A percentile compares a stretch with the other conserved stretches of the same genome.
Conservation (phyloP, 2,329 filamentous ascomycete genomes). For the Aphanocladium album region DNA sequence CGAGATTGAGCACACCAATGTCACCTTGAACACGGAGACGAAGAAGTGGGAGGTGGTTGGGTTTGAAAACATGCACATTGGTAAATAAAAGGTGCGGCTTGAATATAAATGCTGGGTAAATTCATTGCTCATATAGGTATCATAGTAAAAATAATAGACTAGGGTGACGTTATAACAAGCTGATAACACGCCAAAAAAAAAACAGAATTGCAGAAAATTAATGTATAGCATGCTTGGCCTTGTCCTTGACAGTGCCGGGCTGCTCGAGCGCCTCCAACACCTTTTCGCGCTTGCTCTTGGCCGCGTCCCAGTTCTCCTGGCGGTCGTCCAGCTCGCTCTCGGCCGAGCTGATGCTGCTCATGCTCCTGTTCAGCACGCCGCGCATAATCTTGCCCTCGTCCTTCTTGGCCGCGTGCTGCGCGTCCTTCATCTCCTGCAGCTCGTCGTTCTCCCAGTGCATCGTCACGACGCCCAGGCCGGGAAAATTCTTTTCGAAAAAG, state of each 20-base stretch:
- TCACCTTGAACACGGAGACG: constrained; percentile 38
- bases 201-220: neutral
- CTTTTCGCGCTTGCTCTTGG: constrained; percentile 47
- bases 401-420: constrained; percentile 72
- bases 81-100: neutral
- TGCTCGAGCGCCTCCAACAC: constrained; percentile 48
- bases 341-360: constrained; percentile 47
- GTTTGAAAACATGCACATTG: constrained; percentile 21
- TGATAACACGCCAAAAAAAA: neutral
- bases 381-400: constrained; percentile 45
- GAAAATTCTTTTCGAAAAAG: constrained; percentile 69
- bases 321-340: constrained; percentile 47
- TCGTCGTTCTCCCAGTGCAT: constrained; percentile 76
- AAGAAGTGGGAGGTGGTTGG: constrained; percentile 21
- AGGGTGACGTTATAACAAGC: neutral
- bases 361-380: constrained; percentile 54
- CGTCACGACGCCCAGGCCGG: constrained; percentile 67
- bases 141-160: neutral
- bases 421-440: constrained; percentile 68
- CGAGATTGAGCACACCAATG: constrained; percentile 13
- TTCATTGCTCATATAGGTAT: constrained; percentile 10
- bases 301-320: constrained; percentile 34
- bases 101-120: neutral
- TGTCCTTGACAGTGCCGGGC: constrained; percentile 40
- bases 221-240: constrained; percentile 11